These are phyloP conservation scores for Euphorbia lathyris DNA, from an alignment of 345 rosid species.

Conservation along the genomic window DNA sequence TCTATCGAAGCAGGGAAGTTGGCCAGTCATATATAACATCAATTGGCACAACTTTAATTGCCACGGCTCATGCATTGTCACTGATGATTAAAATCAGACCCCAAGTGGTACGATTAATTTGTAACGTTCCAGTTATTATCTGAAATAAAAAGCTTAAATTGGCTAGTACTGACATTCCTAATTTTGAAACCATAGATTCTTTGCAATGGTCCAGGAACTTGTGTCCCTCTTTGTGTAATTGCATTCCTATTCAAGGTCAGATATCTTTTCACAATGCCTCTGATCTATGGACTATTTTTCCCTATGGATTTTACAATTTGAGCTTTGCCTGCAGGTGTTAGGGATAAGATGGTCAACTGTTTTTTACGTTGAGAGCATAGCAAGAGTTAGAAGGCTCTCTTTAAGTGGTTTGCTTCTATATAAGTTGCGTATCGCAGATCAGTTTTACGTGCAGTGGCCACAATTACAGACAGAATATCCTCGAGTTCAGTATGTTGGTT, in stretches of 20 bases:
- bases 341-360: conserved; percentile 83
- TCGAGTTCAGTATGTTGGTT: conserved; percentile 69
- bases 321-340: conserved; percentile 45
- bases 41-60: conserved; percentile 72
- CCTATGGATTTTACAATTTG: background rate
- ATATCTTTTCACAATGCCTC: conserved; percentile 1
- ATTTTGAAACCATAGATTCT: conserved; percentile 47
- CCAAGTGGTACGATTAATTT: conserved; percentile 58
- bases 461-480: conserved; percentile 61
- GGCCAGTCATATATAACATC: conserved; percentile 92
- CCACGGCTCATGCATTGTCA: conserved; percentile 61
- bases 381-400: conserved; percentile 83
- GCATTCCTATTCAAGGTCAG: conserved; percentile 80
- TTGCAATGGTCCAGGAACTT: conserved; percentile 97
- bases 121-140: conserved; percentile 1
- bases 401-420: conserved; percentile 82
- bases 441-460: conserved; percentile 91
- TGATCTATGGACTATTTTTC: background rate
- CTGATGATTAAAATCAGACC: conserved; percentile 81
- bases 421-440: conserved; percentile 72
- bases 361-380: conserved; percentile 88
- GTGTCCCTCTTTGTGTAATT: conserved; percentile 76
- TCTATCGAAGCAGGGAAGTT: conserved; percentile 92
- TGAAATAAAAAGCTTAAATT: background rate
- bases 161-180: background rate